Base-by-base conservation (phyloP, 2,329 filamentous ascomycete species). In the Aurifilum marmelostoma region DNA sequence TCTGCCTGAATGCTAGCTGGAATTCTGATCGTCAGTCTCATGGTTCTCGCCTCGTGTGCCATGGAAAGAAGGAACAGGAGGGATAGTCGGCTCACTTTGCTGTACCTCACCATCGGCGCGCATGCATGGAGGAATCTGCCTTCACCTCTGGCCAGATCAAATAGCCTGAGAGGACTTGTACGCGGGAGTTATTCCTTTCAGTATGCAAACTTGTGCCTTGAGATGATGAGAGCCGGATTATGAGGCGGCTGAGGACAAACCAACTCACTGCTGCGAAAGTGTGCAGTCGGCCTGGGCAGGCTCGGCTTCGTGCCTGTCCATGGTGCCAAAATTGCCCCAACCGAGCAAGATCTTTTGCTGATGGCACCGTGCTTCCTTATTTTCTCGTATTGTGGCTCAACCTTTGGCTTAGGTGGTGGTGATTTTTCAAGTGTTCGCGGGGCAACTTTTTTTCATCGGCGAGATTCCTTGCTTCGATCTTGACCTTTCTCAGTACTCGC, bases 51-150 rank as follows among this genome's bases (percentile, higher is more conserved):
- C 50, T 27, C 6, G 41, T 9, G 24, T 18, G 2, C n/a, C 3
- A 16, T 18, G 2, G 34, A 16, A 27, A 37, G 29, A 21, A 32
- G 34, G 14, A 24, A 16, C 58, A 5, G 34, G 47, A 37, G 21
- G 41, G 16, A 12, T 4, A n/a, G n/a, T n/a, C n/a, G n/a, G 63
- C 74, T 71, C 76, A 80, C 84, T 79, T 89, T 89, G 78, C 86
- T 86, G 75, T 88, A 91, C 71, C 89, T 83, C 67, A 91, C 89
- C 89, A 91, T 91, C n/a, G 89, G 89, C 18, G 89, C 89, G 60
- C 84, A 87, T 27, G 88, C 83, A 73, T 87, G 86, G 8, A 90
- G 72, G 60, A 88, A 85, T 69, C 84, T 82, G 43, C 83, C 80
- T 72, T 88, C 80, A 61, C 79, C 78, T 74, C 82, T 84, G 6